Percentiles rank a stretch among this genome's conserved stretches.
phyloP scores from a whole-genome alignment of 176 grass and related monocot species.

The Triticum monococcum region DNA sequence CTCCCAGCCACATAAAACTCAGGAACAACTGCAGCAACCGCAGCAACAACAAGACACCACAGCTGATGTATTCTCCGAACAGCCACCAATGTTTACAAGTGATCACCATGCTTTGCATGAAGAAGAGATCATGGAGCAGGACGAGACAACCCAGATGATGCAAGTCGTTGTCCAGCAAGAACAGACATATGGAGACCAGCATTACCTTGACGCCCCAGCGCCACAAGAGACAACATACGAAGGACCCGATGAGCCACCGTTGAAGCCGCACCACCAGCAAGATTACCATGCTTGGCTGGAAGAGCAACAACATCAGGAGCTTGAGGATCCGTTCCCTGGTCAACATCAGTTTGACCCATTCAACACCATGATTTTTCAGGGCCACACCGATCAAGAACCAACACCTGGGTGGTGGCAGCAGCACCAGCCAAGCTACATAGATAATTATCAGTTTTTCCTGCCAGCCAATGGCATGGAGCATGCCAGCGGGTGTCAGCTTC shows the following conservation, averaged over 20 bases:
- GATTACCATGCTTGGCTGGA: background rate
- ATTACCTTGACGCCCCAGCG: background rate
- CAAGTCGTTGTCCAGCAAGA: background rate
- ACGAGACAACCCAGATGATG: background rate
- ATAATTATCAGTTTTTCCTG: background rate
- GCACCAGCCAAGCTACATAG: background rate
- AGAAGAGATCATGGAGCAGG: background rate
- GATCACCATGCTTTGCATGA: background rate
- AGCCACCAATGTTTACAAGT: background rate
- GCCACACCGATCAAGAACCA: background rate
- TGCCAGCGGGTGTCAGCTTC: background rate
- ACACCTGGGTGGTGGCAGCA: background rate
- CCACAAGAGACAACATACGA: background rate
- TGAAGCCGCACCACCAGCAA: background rate
- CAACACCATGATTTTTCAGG: background rate
- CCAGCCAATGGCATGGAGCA: background rate
- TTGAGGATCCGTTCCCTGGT: background rate
- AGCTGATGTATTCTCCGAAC: background rate
- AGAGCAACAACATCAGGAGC: background rate
- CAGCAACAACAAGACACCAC: background rate
- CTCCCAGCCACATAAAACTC: background rate
- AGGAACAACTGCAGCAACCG: background rate
- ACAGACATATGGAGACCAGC: background rate
- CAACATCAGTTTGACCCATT: background rate
- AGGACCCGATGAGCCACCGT: background rate